Percentiles rank a stretch among this genome's conserved stretches.
These are phyloP conservation scores for Leccinum colubrinum DNA, from an alignment of 1,284 basidiomycete genomes.

Conservation along the genomic window DNA sequence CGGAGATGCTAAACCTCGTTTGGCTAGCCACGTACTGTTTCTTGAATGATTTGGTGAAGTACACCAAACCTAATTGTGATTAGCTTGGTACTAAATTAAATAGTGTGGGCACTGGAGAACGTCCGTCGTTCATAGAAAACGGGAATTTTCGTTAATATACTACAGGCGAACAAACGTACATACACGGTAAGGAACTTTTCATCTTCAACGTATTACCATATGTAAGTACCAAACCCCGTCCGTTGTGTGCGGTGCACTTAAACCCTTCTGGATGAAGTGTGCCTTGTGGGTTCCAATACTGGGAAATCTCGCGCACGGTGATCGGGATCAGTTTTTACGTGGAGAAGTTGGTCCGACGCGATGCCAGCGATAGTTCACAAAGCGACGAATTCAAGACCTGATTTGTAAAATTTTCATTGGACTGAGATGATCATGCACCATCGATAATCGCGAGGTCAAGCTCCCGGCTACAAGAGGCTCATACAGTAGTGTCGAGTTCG, in stretches of 20 bases:
- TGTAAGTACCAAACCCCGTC: conserved; percentile 9
- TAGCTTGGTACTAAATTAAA: not conserved
- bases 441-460: conserved; percentile 21
- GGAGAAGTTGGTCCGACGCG: conserved; percentile 17
- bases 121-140: conserved; percentile 1
- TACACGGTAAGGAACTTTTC: conserved; percentile 5
- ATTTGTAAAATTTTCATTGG: conserved; percentile 15
- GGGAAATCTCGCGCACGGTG: conserved; percentile 8
- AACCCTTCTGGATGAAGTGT: conserved; percentile 13
- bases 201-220: conserved; percentile 6
- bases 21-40: conserved; percentile 4
- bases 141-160: not conserved
- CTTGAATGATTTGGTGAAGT: not conserved
- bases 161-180: conserved; percentile 1
- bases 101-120: not conserved
- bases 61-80: not conserved
- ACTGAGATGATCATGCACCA: conserved; percentile 13
- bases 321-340: conserved; percentile 24
- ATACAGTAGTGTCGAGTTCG: conserved; percentile 8
- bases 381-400: not conserved
- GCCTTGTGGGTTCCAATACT: conserved; percentile 15
- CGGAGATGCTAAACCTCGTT: conserved; percentile 15
- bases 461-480: not conserved
- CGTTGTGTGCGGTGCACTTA: conserved; percentile 19
- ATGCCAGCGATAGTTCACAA: conserved; percentile 8